These are phyloP conservation scores for Xylaria sp. DNA, from an alignment of 2,329 filamentous ascomycete species.

Conservation along the genomic window DNA sequence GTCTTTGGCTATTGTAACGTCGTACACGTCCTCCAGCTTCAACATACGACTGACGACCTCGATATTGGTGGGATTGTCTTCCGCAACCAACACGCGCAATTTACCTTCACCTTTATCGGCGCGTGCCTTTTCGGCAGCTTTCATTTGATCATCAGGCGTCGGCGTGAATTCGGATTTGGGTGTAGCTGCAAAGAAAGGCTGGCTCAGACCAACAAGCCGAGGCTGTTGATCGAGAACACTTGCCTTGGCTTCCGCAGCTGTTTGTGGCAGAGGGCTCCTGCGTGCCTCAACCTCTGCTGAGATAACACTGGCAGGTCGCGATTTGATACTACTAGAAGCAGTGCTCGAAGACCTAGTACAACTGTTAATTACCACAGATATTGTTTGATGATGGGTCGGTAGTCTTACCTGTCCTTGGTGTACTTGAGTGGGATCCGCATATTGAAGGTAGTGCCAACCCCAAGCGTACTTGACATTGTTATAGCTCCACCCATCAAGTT, in stretches of 20 bases:
- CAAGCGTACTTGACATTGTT: constrained; percentile 74
- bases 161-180: constrained; percentile 49
- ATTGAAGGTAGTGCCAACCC: constrained; percentile 81
- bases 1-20: constrained; percentile 88
- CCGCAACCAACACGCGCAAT: constrained; percentile 85
- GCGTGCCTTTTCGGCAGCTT: constrained; percentile 72
- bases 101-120: constrained; percentile 70
- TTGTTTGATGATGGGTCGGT: background rate
- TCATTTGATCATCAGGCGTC: constrained; percentile 68
- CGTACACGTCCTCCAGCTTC: constrained; percentile 82
- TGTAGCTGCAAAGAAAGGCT: constrained; percentile 77
- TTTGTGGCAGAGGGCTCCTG: constrained; percentile 49
- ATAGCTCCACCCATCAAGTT: constrained; percentile 84
- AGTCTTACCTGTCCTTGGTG: constrained; percentile 70
- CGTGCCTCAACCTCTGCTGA: constrained; percentile 54
- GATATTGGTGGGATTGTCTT: constrained; percentile 70
- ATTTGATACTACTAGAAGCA: constrained; percentile 64
- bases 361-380: constrained; percentile 13
- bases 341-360: constrained; percentile 60
- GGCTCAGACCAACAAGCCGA: constrained; percentile 82
- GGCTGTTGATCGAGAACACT: constrained; percentile 73
- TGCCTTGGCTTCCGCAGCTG: constrained; percentile 48
- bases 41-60: constrained; percentile 70
- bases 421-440: constrained; percentile 85
- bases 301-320: constrained; percentile 59